These are phyloP conservation scores for Sungouiella blattae DNA, from an alignment of 805 yeast species.

Conservation along the genomic window DNA sequence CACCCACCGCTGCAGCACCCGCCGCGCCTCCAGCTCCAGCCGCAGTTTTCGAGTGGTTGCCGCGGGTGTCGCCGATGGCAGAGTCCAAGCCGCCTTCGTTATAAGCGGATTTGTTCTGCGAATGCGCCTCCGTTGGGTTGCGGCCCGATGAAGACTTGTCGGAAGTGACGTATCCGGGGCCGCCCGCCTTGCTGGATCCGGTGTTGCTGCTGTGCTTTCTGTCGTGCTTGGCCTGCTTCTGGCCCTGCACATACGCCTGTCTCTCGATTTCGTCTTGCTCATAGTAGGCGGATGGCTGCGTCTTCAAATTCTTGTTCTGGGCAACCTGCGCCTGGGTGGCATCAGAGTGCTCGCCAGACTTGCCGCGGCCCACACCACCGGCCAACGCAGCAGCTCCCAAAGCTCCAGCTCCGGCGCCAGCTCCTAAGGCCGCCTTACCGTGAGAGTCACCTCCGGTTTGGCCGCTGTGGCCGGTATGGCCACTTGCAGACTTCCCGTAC, in stretches of 20 bases:
- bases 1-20: slow-evolving; percentile 15
- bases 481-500: slow-evolving; percentile 16
- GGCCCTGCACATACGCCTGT: slow-evolving; percentile 17
- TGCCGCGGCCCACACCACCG: slow-evolving; percentile 13
- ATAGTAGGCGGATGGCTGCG: slow-evolving; percentile 19
- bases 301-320: slow-evolving; percentile 18
- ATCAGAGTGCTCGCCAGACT: slow-evolving; percentile 15
- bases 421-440: slow-evolving; percentile 1
- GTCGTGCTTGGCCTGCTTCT: slow-evolving; percentile 9
- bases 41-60: background rate
- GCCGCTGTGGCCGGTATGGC: slow-evolving; percentile 3
- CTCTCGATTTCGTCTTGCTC: slow-evolving; percentile 13
- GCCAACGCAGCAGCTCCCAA: slow-evolving; percentile 8
- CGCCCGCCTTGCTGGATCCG: slow-evolving; percentile 7
- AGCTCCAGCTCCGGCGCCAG: slow-evolving; percentile 5
- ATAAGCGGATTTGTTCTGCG: slow-evolving; percentile 30
- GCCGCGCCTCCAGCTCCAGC: slow-evolving; percentile 4
- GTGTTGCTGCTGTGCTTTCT: slow-evolving; percentile 1
- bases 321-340: slow-evolving; percentile 22
- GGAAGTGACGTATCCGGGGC: background rate
- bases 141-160: background rate
- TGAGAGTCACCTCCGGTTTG: background rate
- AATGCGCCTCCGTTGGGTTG: slow-evolving; percentile 23
- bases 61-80: slow-evolving; percentile 14
- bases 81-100: slow-evolving; percentile 24